Conservation (phyloP, 352 stramenopile genomes). For the Globisporangium camurandrum region DNA sequence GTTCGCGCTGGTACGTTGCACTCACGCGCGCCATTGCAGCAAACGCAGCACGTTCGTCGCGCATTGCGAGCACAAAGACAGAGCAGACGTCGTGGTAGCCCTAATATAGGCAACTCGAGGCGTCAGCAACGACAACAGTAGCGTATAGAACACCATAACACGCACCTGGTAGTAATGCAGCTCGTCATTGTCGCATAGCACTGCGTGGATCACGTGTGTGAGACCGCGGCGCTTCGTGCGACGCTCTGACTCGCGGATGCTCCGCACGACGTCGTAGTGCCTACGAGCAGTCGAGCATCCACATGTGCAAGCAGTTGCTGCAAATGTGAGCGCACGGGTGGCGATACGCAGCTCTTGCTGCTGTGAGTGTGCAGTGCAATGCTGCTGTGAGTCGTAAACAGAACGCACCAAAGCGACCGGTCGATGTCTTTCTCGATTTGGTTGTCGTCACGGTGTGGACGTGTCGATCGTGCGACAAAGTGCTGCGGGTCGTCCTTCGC, state of each 20-base stretch:
- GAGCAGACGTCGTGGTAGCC: constrained; percentile 92
- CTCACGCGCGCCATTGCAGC: constrained; percentile 69
- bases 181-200: constrained; percentile 36
- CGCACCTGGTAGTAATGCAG: constrained; percentile 76
- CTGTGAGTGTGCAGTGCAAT: too few relatives aligned
- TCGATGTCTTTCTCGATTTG: constrained; percentile 83
- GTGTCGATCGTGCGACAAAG: constrained; percentile 5
- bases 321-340: background rate
- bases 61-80: constrained; percentile 74
- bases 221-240: constrained; percentile 48
- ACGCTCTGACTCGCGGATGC: constrained; percentile 58
- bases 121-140: too few relatives aligned
- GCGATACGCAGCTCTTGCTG: background rate
- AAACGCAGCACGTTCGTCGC: constrained; percentile 60
- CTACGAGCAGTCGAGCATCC: constrained; percentile 11
- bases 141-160: too few relatives aligned
- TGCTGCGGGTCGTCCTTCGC: constrained; percentile 10
- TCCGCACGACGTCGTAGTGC: constrained; percentile 64
- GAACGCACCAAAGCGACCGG: constrained; percentile 56
- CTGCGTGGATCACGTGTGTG: constrained; percentile 47
- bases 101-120: constrained; percentile 7
- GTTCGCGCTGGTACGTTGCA: constrained; percentile 84
- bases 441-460: constrained; percentile 44
- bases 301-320: too few relatives aligned
- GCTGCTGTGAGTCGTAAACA: background rate